phyloP scores from a whole-genome alignment of 148 eudicot species.

The Chenopodium formosanum region DNA sequence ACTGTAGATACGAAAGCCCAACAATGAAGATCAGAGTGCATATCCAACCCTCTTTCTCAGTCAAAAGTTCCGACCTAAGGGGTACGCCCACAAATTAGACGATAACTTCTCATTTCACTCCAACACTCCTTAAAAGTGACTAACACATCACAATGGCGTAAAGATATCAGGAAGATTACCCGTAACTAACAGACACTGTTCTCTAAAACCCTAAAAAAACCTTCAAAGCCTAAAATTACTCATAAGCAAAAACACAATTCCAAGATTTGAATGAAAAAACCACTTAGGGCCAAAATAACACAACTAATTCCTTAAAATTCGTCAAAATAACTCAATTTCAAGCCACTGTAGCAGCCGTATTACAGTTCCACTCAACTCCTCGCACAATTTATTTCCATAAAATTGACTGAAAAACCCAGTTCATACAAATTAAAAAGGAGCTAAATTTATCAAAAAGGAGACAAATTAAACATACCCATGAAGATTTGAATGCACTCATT shows the following conservation, averaged over 20 bases:
- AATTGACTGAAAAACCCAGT: background rate
- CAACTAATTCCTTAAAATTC: background rate
- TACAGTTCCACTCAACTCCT: background rate
- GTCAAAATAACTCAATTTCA: background rate
- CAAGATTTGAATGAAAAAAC: too few relatives aligned
- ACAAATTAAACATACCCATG: constrained; percentile 45
- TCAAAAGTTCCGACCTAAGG: too few relatives aligned
- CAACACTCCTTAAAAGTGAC: background rate
- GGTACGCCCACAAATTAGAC: too few relatives aligned
- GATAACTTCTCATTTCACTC: too few relatives aligned
- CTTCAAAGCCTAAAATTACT: background rate
- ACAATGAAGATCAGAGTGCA: too few relatives aligned
- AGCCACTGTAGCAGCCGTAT: background rate
- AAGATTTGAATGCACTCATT: constrained; percentile 79
- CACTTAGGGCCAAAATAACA: too few relatives aligned
- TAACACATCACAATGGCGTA: background rate
- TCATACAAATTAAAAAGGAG: background rate
- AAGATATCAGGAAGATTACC: background rate
- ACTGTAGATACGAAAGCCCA: too few relatives aligned
- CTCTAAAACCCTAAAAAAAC: background rate
- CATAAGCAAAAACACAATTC: background rate
- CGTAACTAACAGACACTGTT: background rate
- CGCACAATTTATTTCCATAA: background rate
- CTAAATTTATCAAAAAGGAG: background rate
- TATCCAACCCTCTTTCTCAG: too few relatives aligned